Base-by-base conservation (phyloP, 2,329 filamentous ascomycete species). In the Aspergillus pseudonomiae region DNA sequence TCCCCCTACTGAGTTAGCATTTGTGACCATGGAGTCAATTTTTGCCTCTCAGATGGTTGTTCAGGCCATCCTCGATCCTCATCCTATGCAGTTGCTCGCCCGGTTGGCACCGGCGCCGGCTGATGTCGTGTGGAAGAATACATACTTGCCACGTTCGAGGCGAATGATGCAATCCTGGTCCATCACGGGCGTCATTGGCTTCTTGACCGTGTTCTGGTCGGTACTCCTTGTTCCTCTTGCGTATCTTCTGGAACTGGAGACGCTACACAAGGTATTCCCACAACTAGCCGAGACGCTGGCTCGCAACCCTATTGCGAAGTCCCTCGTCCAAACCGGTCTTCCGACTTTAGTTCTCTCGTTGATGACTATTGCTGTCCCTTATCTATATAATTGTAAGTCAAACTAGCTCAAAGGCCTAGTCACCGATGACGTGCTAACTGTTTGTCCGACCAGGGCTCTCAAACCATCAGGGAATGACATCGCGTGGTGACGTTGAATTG, bases 11-110 rank as follows among this genome's bases (percentile, higher is more conserved):
- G 90, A 94, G 56, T 85, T 96, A 64, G 96, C 96, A 1, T 97
- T 99, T 77, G 92, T 99, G 45, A 98, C 95, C 0, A 96, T 99
- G 93, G 92, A 97, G 80, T 95, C 93, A 4, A 95, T 97, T 57
- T 92, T 94, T 16, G 90, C 94, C 24, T 88, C 86, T 67, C 95
- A 99, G 80, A 97, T 98, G 93, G 92, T 94, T 28, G 92, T 97
- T 50, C 95, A 99, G 78, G 94, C 95, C 4, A 89, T 96, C 12
- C 88, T 99, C 59, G 94, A 98, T 73, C 93, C 95, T 4, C 90
- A 91, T 12, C 95, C 96, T 0, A 89, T 94, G 63, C 90, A 91
- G 64, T 85, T 99, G 6, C 82, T 97, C 60, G 94, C 94, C 10
- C 94, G 93, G 64, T 86, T 91, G 32, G 94, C 94, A 3, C 95